A percentile compares a stretch with the other conserved stretches of the same genome.
These are phyloP conservation scores for Begonia loranthoides DNA, from an alignment of 306 rosid genomes.

Conservation along the genomic window DNA sequence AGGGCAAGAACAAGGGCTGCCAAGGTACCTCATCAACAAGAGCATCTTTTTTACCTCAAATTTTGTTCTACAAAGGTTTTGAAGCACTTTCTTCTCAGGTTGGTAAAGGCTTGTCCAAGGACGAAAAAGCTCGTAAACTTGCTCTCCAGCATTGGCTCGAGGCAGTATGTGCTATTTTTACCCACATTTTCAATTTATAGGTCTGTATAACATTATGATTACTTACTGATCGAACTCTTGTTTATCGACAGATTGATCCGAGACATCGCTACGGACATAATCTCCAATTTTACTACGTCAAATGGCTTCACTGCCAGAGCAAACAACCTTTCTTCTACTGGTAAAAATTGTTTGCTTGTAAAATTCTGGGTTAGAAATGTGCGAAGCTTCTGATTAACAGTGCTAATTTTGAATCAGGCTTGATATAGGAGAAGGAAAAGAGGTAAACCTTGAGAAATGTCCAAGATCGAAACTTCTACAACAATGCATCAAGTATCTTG, in stretches of 20 bases:
- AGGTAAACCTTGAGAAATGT: slow-evolving; percentile 39
- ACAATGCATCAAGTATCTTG: slow-evolving; percentile 81
- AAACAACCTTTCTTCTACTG: slow-evolving; percentile 80
- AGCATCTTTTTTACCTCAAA: not conserved
- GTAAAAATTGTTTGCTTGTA: slow-evolving; percentile 18
- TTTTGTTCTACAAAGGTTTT: slow-evolving; percentile 11
- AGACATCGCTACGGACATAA: slow-evolving; percentile 94
- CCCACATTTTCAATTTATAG: not conserved
- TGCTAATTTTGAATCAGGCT: slow-evolving; percentile 32
- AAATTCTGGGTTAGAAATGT: no score
- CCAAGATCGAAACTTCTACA: slow-evolving; percentile 53
- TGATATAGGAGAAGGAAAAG: slow-evolving; percentile 80
- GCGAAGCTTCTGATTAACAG: no score
- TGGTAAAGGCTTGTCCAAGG: slow-evolving; percentile 82
- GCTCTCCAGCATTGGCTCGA: slow-evolving; percentile 93
- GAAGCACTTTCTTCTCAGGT: slow-evolving; percentile 29
- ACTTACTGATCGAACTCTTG: slow-evolving; percentile 5
- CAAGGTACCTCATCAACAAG: slow-evolving; percentile 30
- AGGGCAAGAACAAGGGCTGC: slow-evolving; percentile 78
- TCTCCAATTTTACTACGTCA: slow-evolving; percentile 70
- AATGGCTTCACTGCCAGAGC: slow-evolving; percentile 75
- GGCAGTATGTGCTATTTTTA: slow-evolving; percentile 47
- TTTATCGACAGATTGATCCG: slow-evolving; percentile 62
- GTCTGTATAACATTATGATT: not conserved
- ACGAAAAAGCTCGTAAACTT: slow-evolving; percentile 63